These are phyloP conservation scores for Auricularia heimuer DNA, from an alignment of 768 basidiomycete species.

Conservation along the genomic window DNA sequence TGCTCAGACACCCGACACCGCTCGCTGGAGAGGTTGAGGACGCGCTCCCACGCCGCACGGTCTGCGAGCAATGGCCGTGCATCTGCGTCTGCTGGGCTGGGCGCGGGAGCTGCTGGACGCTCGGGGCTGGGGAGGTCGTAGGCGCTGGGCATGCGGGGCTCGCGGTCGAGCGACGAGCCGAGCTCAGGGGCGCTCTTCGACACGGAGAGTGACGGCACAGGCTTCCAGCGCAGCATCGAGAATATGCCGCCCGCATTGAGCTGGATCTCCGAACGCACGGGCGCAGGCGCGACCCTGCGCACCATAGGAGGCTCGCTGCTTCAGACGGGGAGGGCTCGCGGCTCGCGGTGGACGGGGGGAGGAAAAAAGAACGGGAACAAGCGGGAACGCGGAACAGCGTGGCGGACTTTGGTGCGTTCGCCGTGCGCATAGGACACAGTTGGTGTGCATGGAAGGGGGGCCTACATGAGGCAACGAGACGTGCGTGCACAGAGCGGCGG, in stretches of 20 bases:
- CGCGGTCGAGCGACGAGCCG: neutral
- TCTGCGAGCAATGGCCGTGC: neutral
- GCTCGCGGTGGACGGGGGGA: neutral
- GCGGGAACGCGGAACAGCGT: neutral
- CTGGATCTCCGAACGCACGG: neutral
- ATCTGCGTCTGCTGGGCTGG: neutral
- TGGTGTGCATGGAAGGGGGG: no score
- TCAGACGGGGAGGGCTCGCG: neutral
- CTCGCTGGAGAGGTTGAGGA: neutral
- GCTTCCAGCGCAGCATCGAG: neutral
- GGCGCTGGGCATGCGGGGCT: neutral
- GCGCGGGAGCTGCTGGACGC: neutral
- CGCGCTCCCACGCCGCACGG: neutral
- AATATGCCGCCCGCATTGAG: neutral
- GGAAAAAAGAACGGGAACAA: neutral
- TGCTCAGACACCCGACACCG: neutral
- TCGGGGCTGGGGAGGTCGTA: neutral
- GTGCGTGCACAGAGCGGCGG: no score
- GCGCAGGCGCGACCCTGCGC: neutral
- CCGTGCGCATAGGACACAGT: no score
- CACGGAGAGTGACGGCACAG: neutral
- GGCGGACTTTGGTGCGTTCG: neutral
- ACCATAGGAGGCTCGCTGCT: neutral
- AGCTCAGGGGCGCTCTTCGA: neutral
- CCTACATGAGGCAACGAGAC: no score